These are phyloP conservation scores for Colletotrichum brevisporum DNA, from an alignment of 2,329 filamentous ascomycete genomes.

Conservation along the genomic window DNA sequence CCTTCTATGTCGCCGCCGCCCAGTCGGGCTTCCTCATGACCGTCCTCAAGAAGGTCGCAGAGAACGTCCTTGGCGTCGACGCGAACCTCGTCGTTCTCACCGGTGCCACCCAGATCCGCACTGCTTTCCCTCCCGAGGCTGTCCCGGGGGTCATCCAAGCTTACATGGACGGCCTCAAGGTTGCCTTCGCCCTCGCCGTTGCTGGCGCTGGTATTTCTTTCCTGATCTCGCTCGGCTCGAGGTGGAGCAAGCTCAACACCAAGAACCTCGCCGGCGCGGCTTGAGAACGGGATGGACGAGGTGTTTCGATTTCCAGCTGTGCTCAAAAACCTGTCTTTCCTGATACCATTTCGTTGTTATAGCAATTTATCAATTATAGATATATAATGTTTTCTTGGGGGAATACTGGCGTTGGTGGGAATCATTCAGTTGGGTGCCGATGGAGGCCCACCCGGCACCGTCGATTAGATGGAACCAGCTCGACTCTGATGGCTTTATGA, in stretches of 20 bases:
- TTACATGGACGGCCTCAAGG: slow-evolving; percentile 76
- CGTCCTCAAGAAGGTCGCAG: slow-evolving; percentile 53
- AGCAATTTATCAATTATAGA: not conserved
- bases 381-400: not conserved
- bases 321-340: not conserved
- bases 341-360: not conserved
- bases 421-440: not conserved
- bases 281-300: not conserved
- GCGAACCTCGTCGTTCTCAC: slow-evolving; percentile 55
- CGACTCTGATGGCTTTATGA: not conserved
- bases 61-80: slow-evolving; percentile 54
- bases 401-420: not conserved
- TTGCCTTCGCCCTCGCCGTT: slow-evolving; percentile 70
- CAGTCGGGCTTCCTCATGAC: slow-evolving; percentile 63
- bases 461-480: not conserved
- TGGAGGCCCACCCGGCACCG: not conserved
- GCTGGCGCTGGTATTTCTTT: slow-evolving; percentile 61
- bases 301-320: not conserved
- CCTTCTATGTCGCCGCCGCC: slow-evolving; percentile 63
- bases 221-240: slow-evolving; percentile 50
- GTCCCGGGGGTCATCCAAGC: slow-evolving; percentile 68
- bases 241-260: slow-evolving; percentile 49
- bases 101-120: slow-evolving; percentile 70
- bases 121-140: slow-evolving; percentile 61
- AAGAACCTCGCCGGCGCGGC: slow-evolving; percentile 30